Evolutionary conservation across 352 stramenopile genomes (phyloP), one percentile per base, ranked within the genome.

Genomic region (Thalassiosira livingstoniorum): DNA sequence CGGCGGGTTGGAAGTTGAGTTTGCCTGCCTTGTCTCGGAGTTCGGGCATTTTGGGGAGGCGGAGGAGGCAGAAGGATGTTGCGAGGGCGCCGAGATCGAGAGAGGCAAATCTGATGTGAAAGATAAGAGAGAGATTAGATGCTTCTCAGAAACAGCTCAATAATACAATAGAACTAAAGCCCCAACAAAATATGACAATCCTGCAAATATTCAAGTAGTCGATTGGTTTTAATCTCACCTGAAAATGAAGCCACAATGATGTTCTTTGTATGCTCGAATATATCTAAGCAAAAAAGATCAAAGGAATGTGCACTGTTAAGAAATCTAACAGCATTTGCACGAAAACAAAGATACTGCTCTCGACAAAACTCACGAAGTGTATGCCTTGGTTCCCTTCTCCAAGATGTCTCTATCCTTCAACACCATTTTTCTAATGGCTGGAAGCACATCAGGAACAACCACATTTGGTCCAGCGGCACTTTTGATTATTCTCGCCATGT

Each of bases 171-270:
- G n/a, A n/a, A n/a, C n/a, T n/a, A n/a, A n/a, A n/a, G n/a, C n/a
- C n/a, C n/a, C n/a, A n/a, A n/a, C n/a, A n/a, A n/a, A n/a, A n/a
- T n/a, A n/a, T n/a, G n/a, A n/a, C n/a, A n/a, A n/a, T n/a, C n/a
- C n/a, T n/a, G n/a, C n/a, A n/a, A n/a, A n/a, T n/a, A n/a, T n/a
- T n/a, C n/a, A n/a, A n/a, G 27, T 58, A 29, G 47, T 29, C 11
- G 27, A 51, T 51, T 18, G 10, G 32, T 67, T n/a, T 42, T 45
- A 27, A 63, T 89, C 88, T 78, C 81, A 94, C 42, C 97, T 94
- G 82, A 99, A 99, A 65, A 99, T 99, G 87, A 99, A 99, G 65
- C 98, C 80, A 45, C 97, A 99, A 82, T 98, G 93, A 92, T 99
- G 97, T 78, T 99, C 97, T 85, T 99, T 99, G 93, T 99, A 99